Base-by-base conservation (phyloP, 106 monocot species). In the Acorus calamus region DNA sequence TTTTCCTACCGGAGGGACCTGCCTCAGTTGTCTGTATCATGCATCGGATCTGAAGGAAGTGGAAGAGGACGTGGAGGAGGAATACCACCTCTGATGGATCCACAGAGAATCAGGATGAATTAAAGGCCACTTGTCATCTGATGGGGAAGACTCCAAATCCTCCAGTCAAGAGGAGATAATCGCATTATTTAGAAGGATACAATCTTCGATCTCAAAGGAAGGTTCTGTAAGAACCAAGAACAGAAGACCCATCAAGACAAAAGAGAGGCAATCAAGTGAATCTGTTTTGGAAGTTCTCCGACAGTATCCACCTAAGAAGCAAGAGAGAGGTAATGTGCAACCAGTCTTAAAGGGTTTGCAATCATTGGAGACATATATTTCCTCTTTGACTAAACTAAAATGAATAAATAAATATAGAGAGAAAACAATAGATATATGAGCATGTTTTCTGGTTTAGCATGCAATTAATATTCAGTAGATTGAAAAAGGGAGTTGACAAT, bases 151-250 rank as follows among this genome's bases (percentile, higher is more conserved):
- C 57, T 53, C 75, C 2, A 73, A 43, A 55, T 56, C 72, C 49
- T 72, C 67, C 42, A 77, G 60, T 57, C 72, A 71, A 44, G 76
- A 79, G 46, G 74, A 79, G 60, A 79, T 86, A 59, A 76, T 82
- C 49, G 76, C 68, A 47, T 62, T 82, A 58, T 79, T 82, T 44
- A 73, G 49, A 61, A 79, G 82, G 64, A 86, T 82, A 79, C 86
- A 79, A 46, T 47, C 66, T 50, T 82, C 86, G 0, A 79, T 86
- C 55, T 76, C 82, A 8, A 73, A 74, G 66, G 71, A 50, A 55
- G 74, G 57, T 44, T 44, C 56, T 44, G 8, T 41, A 42, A 49
- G 42, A 59, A 56, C 71, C 8, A 80, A 63, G 59, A 77, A 69
- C 50, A 78, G 43, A 76, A 73, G 57, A 6, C 8, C 60, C 4